Evolutionary conservation across 129 eudicot species (phyloP), one percentile per base, ranked within the genome.

Genomic region (Flaveria bidentis): DNA sequence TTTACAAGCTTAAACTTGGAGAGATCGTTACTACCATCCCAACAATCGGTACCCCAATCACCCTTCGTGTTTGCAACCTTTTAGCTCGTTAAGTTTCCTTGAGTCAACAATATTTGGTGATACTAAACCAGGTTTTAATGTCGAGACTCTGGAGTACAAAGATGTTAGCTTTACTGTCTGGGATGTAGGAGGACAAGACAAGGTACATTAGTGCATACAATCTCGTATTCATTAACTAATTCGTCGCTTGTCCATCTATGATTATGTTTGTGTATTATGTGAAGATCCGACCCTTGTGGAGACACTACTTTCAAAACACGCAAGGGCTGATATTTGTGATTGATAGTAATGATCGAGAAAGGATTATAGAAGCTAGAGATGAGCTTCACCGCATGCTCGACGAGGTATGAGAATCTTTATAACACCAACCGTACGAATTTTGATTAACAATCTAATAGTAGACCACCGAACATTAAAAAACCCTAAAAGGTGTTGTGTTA

Each of bases 181-280:
- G 94, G 91, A 91, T 81, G 94, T 88, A 2, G 91, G 94, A 65
- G 97, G 94, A 12, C 96, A 86, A 81, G 93, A 88, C 47, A 87
- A 86, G 89, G 92, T 85, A 84, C 66, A 65, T 30, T 3, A 30
- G 36, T 30, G 36, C 36, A 30, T 30, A 30, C 25, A 36, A 67
- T 62, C 69, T 56, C 26, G 49, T 18, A 33, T 18, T 39, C 39
- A 22, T 15, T 16, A 12, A 57, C 44, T 36, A 16, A 57, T 41
- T 20, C 15, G 12, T 47, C 39, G 25, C 66, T 10, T 12, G 39
- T 22, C 13, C 10, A 45, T 45, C 33, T 15, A 1, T 60, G 71
- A 45, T 70, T 18, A 41, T 58, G 28, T 25, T 14, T 49, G 49
- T 77, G 23, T 23, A n/a, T 78, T 44, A 30, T 73, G 25, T 80